These are phyloP conservation scores for Beauveria medogensis DNA, from an alignment of 2,329 filamentous ascomycete species.

Conservation along the genomic window DNA sequence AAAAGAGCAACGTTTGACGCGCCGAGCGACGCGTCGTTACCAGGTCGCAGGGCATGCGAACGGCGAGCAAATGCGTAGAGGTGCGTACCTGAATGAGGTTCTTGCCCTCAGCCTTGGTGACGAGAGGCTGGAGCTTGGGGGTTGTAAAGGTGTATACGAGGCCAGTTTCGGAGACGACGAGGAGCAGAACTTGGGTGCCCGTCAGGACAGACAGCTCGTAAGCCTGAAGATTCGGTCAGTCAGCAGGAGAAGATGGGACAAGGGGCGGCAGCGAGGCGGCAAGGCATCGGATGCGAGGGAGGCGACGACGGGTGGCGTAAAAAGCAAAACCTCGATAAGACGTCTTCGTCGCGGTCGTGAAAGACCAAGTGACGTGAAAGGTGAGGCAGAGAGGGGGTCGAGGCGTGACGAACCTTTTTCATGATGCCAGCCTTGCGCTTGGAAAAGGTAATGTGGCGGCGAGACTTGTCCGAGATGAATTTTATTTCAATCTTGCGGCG, in stretches of 20 bases:
- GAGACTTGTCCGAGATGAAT: slow-evolving; percentile 99
- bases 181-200: slow-evolving; percentile 90
- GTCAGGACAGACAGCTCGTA: slow-evolving; percentile 97
- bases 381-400: background rate
- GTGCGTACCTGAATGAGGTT: slow-evolving; percentile 88
- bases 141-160: slow-evolving; percentile 96
- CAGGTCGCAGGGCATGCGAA: background rate
- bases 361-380: background rate
- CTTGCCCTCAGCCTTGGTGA: slow-evolving; percentile 98
- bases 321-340: background rate
- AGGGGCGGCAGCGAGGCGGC: slow-evolving; percentile 10
- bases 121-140: slow-evolving; percentile 93
- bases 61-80: background rate
- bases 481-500: slow-evolving; percentile 99
- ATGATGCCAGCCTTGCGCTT: slow-evolving; percentile 99
- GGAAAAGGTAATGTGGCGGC: slow-evolving; percentile 97
- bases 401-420: slow-evolving; percentile 76
- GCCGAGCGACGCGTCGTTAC: background rate
- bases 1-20: background rate
- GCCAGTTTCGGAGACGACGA: slow-evolving; percentile 90
- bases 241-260: slow-evolving; percentile 6
- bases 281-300: background rate
- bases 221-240: slow-evolving; percentile 49
- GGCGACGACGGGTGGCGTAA: slow-evolving; percentile 7
- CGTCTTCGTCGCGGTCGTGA: background rate